These are phyloP conservation scores for Tricholoma sp. DNA, from an alignment of 768 basidiomycete species.

Conservation along the genomic window DNA sequence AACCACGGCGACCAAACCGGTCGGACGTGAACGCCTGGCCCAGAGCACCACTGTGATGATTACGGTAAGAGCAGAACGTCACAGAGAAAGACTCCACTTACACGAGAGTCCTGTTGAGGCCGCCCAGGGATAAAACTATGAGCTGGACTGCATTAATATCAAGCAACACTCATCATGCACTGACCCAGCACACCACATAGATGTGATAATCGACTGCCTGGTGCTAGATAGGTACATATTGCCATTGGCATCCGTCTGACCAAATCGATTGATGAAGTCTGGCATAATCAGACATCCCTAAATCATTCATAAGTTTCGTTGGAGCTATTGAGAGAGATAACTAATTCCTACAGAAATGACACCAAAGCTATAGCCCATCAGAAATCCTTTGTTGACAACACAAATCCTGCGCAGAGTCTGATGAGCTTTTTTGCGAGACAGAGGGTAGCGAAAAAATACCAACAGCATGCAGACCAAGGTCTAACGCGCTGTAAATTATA, in stretches of 20 bases:
- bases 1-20: constrained; percentile 63
- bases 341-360: constrained; percentile 55
- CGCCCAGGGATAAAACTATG: no score
- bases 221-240: constrained; percentile 48
- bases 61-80: constrained; percentile 7
- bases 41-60: constrained; percentile 46
- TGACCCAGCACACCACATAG: constrained; percentile 70
- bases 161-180: constrained; percentile 11
- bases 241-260: constrained; percentile 44
- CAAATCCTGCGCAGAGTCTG: not conserved
- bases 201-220: constrained; percentile 74
- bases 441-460: not conserved
- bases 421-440: not conserved
- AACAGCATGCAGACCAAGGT: not conserved
- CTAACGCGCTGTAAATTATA: not conserved
- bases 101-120: constrained; percentile 42
- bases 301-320: not conserved
- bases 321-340: not conserved
- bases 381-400: constrained; percentile 38
- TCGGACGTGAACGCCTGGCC: constrained; percentile 74
- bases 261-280: constrained; percentile 70
- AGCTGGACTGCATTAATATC: not conserved
- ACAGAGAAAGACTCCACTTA: constrained; percentile 19
- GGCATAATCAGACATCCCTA: constrained; percentile 79
- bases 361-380: constrained; percentile 76